Percentiles rank a stretch among this genome's conserved stretches.
phyloP scores from a whole-genome alignment of 768 basidiomycete genomes.

The Coprinopsis sp. region DNA sequence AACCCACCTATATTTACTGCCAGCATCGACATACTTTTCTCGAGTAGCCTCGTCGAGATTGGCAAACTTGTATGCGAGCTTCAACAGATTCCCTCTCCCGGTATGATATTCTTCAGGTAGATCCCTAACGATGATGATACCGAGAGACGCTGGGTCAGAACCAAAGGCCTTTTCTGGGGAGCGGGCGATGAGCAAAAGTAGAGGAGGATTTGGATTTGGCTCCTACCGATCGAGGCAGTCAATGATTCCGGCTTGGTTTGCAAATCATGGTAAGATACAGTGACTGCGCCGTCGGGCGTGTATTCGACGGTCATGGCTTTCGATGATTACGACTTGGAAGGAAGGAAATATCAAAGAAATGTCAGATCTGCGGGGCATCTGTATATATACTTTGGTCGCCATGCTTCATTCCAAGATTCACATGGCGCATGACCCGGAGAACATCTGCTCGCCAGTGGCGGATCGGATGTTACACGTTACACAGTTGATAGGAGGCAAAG shows the following conservation, averaged over 20 bases:
- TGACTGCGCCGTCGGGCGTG: slow-evolving; percentile 25
- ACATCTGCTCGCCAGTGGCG: too few species aligned
- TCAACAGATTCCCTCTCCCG: slow-evolving; percentile 73
- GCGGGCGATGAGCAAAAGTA: background rate
- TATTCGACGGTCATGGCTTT: slow-evolving; percentile 7
- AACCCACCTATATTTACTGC: slow-evolving; percentile 69
- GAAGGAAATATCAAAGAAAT: too few species aligned
- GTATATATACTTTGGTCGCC: slow-evolving; percentile 6
- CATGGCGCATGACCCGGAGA: slow-evolving; percentile 8
- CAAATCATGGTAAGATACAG: slow-evolving; percentile 26
- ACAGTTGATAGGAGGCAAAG: too few species aligned
- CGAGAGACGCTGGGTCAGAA: slow-evolving; percentile 67
- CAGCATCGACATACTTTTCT: slow-evolving; percentile 72
- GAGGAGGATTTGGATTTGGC: slow-evolving; percentile 2
- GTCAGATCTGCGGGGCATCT: too few species aligned
- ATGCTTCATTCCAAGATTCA: too few species aligned
- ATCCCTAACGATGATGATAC: slow-evolving; percentile 79
- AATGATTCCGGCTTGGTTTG: slow-evolving; percentile 22
- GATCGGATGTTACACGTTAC: too few species aligned
- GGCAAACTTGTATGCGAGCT: slow-evolving; percentile 72
- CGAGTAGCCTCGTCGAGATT: slow-evolving; percentile 58
- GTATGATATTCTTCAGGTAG: slow-evolving; percentile 66
- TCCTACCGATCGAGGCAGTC: slow-evolving; percentile 53
- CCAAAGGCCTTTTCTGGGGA: slow-evolving; percentile 75
- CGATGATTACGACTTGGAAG: slow-evolving; percentile 4